Percentiles rank a stretch among this genome's conserved stretches.
These are phyloP conservation scores for Lactarius sanguifluus DNA, from an alignment of 768 basidiomycete species.

Conservation along the genomic window DNA sequence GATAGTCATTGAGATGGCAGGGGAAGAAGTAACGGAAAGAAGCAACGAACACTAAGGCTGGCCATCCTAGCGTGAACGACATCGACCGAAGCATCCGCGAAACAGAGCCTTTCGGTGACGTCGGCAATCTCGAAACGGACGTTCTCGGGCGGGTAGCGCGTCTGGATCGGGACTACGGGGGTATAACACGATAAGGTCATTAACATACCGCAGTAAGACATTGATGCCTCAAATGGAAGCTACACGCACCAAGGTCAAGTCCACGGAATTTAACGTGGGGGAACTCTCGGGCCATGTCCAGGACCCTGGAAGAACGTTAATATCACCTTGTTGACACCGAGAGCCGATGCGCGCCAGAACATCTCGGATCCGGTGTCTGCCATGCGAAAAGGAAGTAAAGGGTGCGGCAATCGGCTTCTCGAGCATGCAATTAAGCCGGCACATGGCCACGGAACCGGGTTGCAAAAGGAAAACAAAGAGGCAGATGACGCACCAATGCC, in stretches of 20 bases:
- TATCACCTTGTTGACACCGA: not conserved
- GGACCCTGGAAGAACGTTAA: slow-evolving; percentile 48
- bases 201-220: not conserved
- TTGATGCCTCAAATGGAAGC: slow-evolving; percentile 17
- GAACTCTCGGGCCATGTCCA: slow-evolving; percentile 70
- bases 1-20: slow-evolving; percentile 14
- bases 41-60: slow-evolving; percentile 57
- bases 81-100: slow-evolving; percentile 57
- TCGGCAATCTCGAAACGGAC: slow-evolving; percentile 68
- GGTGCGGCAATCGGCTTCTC: slow-evolving; percentile 24
- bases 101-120: slow-evolving; percentile 50
- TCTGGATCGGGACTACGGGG: slow-evolving; percentile 67
- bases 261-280: slow-evolving; percentile 66
- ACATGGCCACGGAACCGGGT: slow-evolving; percentile 27
- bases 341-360: not conserved
- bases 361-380: not conserved
- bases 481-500: slow-evolving; percentile 55
- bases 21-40: not conserved
- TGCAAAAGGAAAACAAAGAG: slow-evolving; percentile 28
- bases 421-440: not conserved
- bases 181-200: not conserved
- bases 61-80: slow-evolving; percentile 64
- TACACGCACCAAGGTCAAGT: slow-evolving; percentile 68
- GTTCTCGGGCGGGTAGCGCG: slow-evolving; percentile 57
- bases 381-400: not conserved